A percentile compares a stretch with the other conserved stretches of the same genome.
Evolutionary conservation across 257 asterid species (phyloP).

Genomic region (Prunella vulgaris): DNA sequence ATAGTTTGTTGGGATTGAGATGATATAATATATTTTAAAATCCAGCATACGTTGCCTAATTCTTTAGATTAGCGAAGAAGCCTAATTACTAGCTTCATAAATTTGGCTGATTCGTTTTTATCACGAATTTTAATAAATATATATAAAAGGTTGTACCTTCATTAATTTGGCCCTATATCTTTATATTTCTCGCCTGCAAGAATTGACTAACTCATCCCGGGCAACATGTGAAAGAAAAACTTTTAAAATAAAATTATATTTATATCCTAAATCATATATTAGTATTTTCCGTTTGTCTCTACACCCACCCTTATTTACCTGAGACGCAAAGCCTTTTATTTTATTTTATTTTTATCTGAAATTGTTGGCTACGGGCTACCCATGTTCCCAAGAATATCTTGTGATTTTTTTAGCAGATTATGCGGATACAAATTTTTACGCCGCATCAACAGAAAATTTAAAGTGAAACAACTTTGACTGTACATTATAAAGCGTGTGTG

Average conservation of each 20-base stretch:
- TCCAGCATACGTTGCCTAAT: background rate
- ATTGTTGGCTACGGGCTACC: background rate
- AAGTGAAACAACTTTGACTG: conserved; percentile 14
- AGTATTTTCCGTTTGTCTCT: background rate
- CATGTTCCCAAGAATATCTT: conserved; percentile 9
- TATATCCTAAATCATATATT: background rate
- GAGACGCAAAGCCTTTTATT: background rate
- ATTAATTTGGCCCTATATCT: background rate
- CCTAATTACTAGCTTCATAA: background rate
- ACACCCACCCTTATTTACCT: conserved; percentile 1
- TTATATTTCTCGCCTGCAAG: background rate
- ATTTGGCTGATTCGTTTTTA: background rate
- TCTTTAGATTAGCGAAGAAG: background rate
- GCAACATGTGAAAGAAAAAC: conserved; percentile 21
- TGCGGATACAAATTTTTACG: background rate
- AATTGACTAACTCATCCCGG: conserved; percentile 13
- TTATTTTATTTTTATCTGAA: too few species aligned
- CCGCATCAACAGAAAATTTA: background rate
- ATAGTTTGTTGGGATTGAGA: too few species aligned
- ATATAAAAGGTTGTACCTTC: background rate
- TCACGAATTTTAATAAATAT: background rate
- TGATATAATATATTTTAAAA: too few species aligned
- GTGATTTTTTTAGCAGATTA: conserved; percentile 10
- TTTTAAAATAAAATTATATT: background rate
- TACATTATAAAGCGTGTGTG: background rate